Evolutionary conservation across 2,329 filamentous ascomycete genomes (phyloP), one percentile per base, ranked within the genome.

Genomic region (Lachnellula cervina): DNA sequence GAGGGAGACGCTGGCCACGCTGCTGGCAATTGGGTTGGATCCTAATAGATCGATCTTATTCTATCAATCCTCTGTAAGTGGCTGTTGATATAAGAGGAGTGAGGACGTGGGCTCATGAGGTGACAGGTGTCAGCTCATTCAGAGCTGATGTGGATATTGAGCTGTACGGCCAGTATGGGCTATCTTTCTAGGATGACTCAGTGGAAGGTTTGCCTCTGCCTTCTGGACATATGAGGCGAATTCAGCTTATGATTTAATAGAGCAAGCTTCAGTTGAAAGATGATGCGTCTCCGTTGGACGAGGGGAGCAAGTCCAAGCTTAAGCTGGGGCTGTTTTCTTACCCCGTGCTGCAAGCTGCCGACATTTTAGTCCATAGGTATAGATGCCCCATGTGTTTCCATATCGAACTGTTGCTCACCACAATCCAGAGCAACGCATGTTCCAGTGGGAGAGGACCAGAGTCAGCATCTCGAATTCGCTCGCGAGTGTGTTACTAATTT

Each of bases 111-210:
- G 48, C 43, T 8, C 23, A 16, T 34, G 19, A 28, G 34, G 25
- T 19, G 21, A 49, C 61, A 89, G 83, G 85, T 92, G 2, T 78
- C 84, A 17, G 85, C 86, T 47, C 94, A 97, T 73, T 77, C 88
- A 4, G 92, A 97, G 72, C 79, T 99, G 60, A 96, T 96, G 89
- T 99, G 94, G 94, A 91, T 97, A 68, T 75, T 99, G 59, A 93
- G 90, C 68, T 97, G 92, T 63, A 88, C 89, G 51, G 89, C 94
- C 23, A 93, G 89, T 5, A 91, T 94, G 72, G 94, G 94, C 40
- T 96, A 96, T 73, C 76, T 99, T n/a, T 88, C 88, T 9, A 81
- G 94, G n/a, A 99, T 99, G 94, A 97, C 94, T 28, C 94, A 97
- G 72, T 99, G 94, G 92, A 99, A 99, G 84, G 90, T 90, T 68